Conservation (phyloP, 2,329 filamentous ascomycete species). For the Neonectria hederae region DNA sequence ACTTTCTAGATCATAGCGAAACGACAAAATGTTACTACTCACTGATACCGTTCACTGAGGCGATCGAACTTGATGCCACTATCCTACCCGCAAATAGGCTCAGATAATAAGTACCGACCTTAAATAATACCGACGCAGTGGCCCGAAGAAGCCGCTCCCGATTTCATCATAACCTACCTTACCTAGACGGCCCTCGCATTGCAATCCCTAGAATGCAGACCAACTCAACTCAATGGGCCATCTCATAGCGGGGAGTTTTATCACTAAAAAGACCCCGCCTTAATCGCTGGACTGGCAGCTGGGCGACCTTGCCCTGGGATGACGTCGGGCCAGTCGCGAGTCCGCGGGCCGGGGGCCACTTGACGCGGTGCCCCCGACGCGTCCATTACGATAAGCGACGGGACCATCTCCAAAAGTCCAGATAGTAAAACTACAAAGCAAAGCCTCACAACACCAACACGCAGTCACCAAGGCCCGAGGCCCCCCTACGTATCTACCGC, state of each 20-base stretch:
- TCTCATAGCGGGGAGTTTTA: not conserved
- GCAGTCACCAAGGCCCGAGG: slow-evolving; percentile 25
- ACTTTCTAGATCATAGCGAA: too few relatives aligned
- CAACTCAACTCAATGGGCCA: not conserved
- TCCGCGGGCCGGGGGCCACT: slow-evolving; percentile 27
- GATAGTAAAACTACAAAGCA: slow-evolving; percentile 24
- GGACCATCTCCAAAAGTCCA: slow-evolving; percentile 28
- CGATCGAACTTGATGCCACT: too few relatives aligned
- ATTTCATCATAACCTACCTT: too few relatives aligned
- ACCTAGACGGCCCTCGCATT: too few relatives aligned
- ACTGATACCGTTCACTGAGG: too few relatives aligned
- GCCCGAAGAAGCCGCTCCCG: too few relatives aligned
- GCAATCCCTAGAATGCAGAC: not conserved
- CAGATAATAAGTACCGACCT: too few relatives aligned
- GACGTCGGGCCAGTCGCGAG: slow-evolving; percentile 1
- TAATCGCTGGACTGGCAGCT: not conserved
- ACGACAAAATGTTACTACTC: too few relatives aligned
- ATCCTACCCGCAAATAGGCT: too few relatives aligned
- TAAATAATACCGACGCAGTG: too few relatives aligned
- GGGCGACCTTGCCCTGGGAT: not conserved
- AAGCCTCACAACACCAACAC: slow-evolving; percentile 20
- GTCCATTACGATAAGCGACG: slow-evolving; percentile 21
- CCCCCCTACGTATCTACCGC: not conserved
- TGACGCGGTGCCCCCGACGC: slow-evolving; percentile 40
- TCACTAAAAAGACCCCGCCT: slow-evolving; percentile 1